phyloP scores from a whole-genome alignment of 2,329 filamentous ascomycete genomes.

The Pseudogymnoascus destructans region DNA sequence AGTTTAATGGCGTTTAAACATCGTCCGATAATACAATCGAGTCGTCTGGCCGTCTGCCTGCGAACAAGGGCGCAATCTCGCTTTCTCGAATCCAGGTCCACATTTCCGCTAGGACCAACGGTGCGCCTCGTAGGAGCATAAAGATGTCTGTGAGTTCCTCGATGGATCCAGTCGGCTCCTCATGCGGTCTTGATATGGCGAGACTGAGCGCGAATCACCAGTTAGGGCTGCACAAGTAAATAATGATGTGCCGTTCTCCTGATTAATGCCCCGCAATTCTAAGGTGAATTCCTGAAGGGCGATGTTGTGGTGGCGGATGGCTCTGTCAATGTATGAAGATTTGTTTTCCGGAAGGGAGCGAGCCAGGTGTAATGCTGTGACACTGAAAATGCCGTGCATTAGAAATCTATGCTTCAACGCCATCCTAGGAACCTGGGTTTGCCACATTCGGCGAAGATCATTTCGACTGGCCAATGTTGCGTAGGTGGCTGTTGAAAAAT shows the following conservation, averaged over 20 bases:
- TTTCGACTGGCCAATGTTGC: neutral
- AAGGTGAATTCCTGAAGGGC: slow-evolving; percentile 8
- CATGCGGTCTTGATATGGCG: neutral
- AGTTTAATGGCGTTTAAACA: neutral
- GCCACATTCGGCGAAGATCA: slow-evolving; percentile 8
- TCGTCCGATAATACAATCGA: neutral
- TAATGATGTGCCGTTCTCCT: slow-evolving; percentile 10
- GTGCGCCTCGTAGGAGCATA: neutral
- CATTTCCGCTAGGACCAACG: neutral
- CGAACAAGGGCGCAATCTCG: neutral
- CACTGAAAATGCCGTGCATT: slow-evolving; percentile 11
- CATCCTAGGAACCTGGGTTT: slow-evolving; percentile 10
- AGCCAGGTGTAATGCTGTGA: slow-evolving; percentile 14
- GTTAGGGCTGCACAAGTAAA: slow-evolving; percentile 13
- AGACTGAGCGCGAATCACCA: neutral
- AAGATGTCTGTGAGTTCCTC: neutral
- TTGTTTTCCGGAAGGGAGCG: slow-evolving; percentile 6
- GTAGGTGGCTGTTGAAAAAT: slow-evolving; percentile 12
- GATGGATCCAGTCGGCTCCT: neutral
- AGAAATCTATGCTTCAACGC: slow-evolving; percentile 13
- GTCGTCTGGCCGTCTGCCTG: neutral
- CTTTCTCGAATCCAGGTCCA: neutral
- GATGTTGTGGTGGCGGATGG: slow-evolving; percentile 11
- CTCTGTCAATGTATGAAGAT: slow-evolving; percentile 6
- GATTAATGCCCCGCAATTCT: slow-evolving; percentile 4